These are phyloP conservation scores for Rhizopogon vulgaris DNA, from an alignment of 768 basidiomycete species.

Conservation along the genomic window DNA sequence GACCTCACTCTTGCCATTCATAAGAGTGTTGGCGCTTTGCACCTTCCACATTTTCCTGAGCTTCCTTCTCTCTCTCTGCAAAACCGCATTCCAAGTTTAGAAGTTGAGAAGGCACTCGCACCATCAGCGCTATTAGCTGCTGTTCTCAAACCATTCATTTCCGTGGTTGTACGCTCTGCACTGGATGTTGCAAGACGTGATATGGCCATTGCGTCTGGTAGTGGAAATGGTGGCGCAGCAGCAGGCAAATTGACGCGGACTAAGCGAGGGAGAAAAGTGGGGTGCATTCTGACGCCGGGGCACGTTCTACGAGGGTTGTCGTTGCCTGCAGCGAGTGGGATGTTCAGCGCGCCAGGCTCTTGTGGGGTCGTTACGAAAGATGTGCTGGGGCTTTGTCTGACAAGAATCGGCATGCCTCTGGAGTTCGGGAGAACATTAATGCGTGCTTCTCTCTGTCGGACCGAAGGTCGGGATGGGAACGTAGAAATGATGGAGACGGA, in stretches of 20 bases:
- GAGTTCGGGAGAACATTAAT: constrained; percentile 13
- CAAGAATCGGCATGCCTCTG: constrained; percentile 23
- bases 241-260: constrained; percentile 12
- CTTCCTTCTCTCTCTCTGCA: constrained; percentile 6
- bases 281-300: constrained; percentile 30
- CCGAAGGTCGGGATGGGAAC: neutral
- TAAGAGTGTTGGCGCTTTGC: constrained; percentile 11
- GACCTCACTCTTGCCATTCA: constrained; percentile 26
- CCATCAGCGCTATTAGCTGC: constrained; percentile 33
- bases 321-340: constrained; percentile 4
- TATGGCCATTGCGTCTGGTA: constrained; percentile 15
- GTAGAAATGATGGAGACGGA: too few relatives aligned
- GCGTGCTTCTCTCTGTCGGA: neutral
- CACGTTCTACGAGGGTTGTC: constrained; percentile 35
- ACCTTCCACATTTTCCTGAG: constrained; percentile 16
- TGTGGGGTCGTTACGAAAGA: constrained; percentile 9
- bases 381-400: constrained; percentile 22
- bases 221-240: constrained; percentile 9
- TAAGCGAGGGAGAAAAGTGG: constrained; percentile 18
- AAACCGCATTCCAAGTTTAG: constrained; percentile 7
- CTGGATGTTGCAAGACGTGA: constrained; percentile 28
- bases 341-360: neutral
- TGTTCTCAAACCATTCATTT: constrained; percentile 25
- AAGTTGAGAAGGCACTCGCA: constrained; percentile 22
- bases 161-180: constrained; percentile 27